A percentile compares a stretch with the other conserved stretches of the same genome.
Evolutionary conservation across 345 rosid species (phyloP).

Genomic region (Eucalyptus paniculata): DNA sequence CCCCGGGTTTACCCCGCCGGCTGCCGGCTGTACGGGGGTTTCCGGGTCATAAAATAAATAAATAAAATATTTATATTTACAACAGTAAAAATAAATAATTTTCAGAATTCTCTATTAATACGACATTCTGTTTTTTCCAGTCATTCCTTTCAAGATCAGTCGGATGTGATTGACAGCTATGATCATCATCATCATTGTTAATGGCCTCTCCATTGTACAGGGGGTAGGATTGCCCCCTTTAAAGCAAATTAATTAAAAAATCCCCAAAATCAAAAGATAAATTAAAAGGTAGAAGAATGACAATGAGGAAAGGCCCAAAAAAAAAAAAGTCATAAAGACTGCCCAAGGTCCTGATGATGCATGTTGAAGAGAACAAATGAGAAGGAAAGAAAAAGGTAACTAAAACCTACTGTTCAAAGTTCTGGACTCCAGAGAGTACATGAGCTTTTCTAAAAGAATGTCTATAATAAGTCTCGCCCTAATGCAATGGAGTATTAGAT

Average conservation of each 20-base stretch:
- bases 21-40: no score
- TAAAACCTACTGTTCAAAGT: background rate
- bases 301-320: background rate
- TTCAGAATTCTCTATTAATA: no score
- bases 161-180: background rate
- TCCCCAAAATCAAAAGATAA: background rate
- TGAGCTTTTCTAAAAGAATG: background rate
- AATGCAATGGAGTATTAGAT: background rate
- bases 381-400: background rate
- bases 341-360: background rate
- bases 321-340: background rate
- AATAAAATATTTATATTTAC: background rate
- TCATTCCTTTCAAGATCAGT: no score
- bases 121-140: no score
- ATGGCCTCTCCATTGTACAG: background rate
- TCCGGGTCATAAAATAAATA: no score
- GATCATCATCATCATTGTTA: background rate
- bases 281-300: background rate
- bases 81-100: background rate
- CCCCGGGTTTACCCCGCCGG: no score
- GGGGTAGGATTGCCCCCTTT: background rate
- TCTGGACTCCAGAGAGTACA: background rate
- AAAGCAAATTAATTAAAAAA: background rate
- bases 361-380: background rate
- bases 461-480: background rate